phyloP scores from a whole-genome alignment of 306 rosid genomes.

The Argentina anserina region DNA sequence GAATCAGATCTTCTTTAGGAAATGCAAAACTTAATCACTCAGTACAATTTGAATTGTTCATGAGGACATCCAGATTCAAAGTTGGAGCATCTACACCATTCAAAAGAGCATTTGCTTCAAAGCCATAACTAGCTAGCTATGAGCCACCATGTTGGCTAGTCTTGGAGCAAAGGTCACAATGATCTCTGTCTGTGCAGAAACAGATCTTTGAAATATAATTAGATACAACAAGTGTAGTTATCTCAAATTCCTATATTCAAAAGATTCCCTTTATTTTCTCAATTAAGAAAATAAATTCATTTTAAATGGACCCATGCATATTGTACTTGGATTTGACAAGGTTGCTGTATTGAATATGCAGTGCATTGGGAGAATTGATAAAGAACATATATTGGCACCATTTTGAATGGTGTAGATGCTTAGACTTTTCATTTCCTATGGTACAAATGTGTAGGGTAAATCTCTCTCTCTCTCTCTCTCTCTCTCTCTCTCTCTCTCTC shows the following conservation, averaged over 20 bases:
- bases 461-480: not conserved
- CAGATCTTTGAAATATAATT: not conserved
- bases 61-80: no score
- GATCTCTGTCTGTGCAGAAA: not conserved
- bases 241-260: not conserved
- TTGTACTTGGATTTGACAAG: not conserved
- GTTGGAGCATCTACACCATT: no score
- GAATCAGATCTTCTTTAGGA: not conserved
- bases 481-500: not conserved
- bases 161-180: no score
- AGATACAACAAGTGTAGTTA: not conserved
- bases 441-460: slow-evolving; percentile 11
- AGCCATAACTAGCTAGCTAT: no score
- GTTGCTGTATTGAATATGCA: not conserved
- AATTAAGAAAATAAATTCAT: no score
- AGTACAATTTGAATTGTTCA: no score
- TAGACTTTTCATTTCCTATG: not conserved
- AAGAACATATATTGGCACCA: slow-evolving; percentile 7
- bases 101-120: no score
- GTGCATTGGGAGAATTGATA: slow-evolving; percentile 16
- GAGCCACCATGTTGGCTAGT: no score
- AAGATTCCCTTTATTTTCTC: no score
- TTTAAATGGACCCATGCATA: not conserved
- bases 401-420: no score
- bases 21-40: no score